Base-by-base conservation (phyloP, 805 yeast species). In the Jamesozyma spencerorum region DNA sequence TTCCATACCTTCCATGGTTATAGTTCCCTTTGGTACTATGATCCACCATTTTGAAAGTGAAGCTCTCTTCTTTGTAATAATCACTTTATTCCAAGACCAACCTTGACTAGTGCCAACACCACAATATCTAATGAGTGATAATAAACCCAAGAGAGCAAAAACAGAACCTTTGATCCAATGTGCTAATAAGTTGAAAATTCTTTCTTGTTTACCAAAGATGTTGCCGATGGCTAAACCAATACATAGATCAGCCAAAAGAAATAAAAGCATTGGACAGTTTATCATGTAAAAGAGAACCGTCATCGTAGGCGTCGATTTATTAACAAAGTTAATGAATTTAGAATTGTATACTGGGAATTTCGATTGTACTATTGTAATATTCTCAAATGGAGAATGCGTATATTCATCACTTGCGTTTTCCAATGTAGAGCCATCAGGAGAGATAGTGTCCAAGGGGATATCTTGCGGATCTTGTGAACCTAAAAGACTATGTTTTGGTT, bases 101-200 rank as follows among this genome's bases (percentile, higher is more conserved):
- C 97, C 97, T 43, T 71, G 66, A 41, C 72, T 68, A 29, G 72
- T 58, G 52, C 81, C 85, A 11, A 81, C 84, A 3, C 98, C 98
- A 52, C 86, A 77, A 61, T 84, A 88, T 51, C 97, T 76, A 1
- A 87, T 83, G 31, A 92, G 68, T n/a, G 94, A 74, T 5, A 87
- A 57, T 6, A 88, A 45, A 17, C 98, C 98, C 31, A 83, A 65
- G 4, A 70, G 47, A 43, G 86, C 70, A 57, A 90, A 90, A 2
- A 90, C 92, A 19, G 90, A 92, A 45, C 98, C 98, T 62, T 90
- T 90, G 60, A 90, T 90, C 72, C 86, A 85, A 63, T 90, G 98
- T 1, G 98, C 98, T 42, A 90, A 70, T 39, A 90, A 62, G 51
- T 85, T 86, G 66, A 85, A 90, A 12, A 88, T 80, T 17, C 68